These are phyloP conservation scores for Aureobasidium pullulans DNA, from an alignment of 2,329 filamentous ascomycete species.

Conservation along the genomic window DNA sequence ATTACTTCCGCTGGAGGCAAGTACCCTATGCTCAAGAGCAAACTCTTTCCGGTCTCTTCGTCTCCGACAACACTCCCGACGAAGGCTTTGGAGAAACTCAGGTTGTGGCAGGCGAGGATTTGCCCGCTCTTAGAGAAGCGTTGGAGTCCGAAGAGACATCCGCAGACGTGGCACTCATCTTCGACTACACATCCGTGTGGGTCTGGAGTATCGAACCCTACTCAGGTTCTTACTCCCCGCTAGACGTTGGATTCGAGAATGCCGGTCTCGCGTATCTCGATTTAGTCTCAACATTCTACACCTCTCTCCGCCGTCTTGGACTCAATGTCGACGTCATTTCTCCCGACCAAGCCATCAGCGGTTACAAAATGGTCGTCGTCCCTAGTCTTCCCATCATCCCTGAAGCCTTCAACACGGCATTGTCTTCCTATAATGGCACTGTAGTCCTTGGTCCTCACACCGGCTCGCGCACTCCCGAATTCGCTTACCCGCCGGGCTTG, in stretches of 20 bases:
- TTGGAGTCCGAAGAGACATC: slow-evolving; percentile 6
- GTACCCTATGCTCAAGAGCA: slow-evolving; percentile 21
- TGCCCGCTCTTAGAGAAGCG: slow-evolving; percentile 13
- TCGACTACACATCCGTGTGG: slow-evolving; percentile 20
- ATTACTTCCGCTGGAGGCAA: slow-evolving; percentile 22
- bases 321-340: slow-evolving; percentile 21
- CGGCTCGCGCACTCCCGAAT: slow-evolving; percentile 18
- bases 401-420: slow-evolving; percentile 15
- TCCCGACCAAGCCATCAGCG: slow-evolving; percentile 16
- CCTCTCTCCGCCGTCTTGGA: slow-evolving; percentile 19
- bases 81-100: slow-evolving; percentile 19
- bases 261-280: slow-evolving; percentile 16
- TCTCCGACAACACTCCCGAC: slow-evolving; percentile 18
- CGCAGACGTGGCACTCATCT: slow-evolving; percentile 19
- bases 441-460: slow-evolving; percentile 19
- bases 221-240: slow-evolving; percentile 18
- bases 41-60: slow-evolving; percentile 19
- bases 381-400: slow-evolving; percentile 21
- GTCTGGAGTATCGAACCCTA: slow-evolving; percentile 21
- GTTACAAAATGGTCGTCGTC: slow-evolving; percentile 20
- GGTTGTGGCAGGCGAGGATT: slow-evolving; percentile 16
- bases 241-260: slow-evolving; percentile 18
- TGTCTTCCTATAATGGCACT: slow-evolving; percentile 16
- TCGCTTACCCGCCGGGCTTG: slow-evolving; percentile 19
- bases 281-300: slow-evolving; percentile 20